Evolutionary conservation across 1,139 yeast genomes (phyloP).

Genomic region (Kluyveromyces sp.): DNA sequence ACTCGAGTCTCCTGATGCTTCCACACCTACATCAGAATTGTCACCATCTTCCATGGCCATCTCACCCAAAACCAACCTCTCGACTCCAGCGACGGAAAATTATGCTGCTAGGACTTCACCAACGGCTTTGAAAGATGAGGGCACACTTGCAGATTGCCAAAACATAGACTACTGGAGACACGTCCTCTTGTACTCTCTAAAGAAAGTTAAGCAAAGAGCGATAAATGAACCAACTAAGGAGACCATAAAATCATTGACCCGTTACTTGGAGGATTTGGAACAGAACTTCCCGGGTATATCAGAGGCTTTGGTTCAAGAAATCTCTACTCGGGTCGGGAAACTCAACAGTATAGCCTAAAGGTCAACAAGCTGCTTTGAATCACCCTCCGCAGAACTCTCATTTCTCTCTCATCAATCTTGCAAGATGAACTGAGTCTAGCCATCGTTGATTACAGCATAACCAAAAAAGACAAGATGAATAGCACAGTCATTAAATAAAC

Average conservation of each 20-base stretch:
- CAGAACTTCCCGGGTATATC: conserved; percentile 52
- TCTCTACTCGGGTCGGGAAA: conserved; percentile 33
- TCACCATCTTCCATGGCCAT: conserved; percentile 6
- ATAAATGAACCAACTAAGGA: conserved; percentile 39
- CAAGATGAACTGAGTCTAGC: background rate
- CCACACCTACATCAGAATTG: conserved; percentile 3
- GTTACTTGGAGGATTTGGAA: conserved; percentile 41
- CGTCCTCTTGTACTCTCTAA: conserved; percentile 36
- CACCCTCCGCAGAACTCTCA: background rate
- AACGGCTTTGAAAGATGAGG: background rate
- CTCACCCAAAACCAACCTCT: conserved; percentile 6
- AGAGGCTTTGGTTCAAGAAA: conserved; percentile 60
- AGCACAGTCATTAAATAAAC: background rate
- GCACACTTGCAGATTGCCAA: background rate
- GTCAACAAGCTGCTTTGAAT: background rate
- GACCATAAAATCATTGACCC: conserved; percentile 39
- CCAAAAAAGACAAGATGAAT: background rate
- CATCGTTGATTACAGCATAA: background rate
- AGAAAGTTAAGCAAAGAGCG: conserved; percentile 45
- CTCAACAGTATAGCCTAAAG: background rate
- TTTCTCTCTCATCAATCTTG: background rate
- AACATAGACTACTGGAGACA: conserved; percentile 34
- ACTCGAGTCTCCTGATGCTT: background rate
- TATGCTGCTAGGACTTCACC: background rate
- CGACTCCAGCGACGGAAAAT: conserved; percentile 5